Evolutionary conservation across 495 filamentous ascomycete genomes (phyloP).

Genomic region (Aspergillus egyptiacus): DNA sequence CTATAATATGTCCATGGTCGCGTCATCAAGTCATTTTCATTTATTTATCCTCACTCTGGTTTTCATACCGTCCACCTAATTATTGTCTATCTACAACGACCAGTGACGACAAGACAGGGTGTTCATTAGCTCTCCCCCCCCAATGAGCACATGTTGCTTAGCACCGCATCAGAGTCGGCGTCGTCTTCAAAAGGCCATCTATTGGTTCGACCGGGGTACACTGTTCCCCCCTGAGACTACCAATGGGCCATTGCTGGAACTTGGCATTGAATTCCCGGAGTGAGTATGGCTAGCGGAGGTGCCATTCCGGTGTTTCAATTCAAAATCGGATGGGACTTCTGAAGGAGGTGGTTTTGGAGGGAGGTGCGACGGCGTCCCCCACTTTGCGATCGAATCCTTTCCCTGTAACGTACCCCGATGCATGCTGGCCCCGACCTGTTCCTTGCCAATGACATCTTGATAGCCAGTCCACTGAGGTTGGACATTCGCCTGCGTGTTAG

Average conservation of each 20-base stretch:
- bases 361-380: constrained; percentile 50
- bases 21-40: constrained; percentile 3
- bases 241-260: constrained; percentile 33
- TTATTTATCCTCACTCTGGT: constrained; percentile 1
- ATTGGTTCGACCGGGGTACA: constrained; percentile 24
- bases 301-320: constrained; percentile 30
- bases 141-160: neutral
- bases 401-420: constrained; percentile 19
- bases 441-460: constrained; percentile 31
- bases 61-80: neutral
- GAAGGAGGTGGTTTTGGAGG: constrained; percentile 52
- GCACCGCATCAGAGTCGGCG: neutral
- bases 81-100: constrained; percentile 2
- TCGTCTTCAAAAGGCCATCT: neutral
- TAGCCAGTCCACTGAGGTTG: constrained; percentile 33
- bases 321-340: constrained; percentile 43
- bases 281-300: constrained; percentile 22
- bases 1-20: neutral
- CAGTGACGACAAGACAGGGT: neutral
- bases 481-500: constrained; percentile 19
- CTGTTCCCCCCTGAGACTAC: constrained; percentile 38
- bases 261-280: constrained; percentile 18
- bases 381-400: constrained; percentile 47
- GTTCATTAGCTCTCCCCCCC: neutral
- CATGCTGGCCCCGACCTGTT: constrained; percentile 13